Base-by-base conservation (phyloP, 129 eudicot genomes). In the Lonicera japonica region DNA sequence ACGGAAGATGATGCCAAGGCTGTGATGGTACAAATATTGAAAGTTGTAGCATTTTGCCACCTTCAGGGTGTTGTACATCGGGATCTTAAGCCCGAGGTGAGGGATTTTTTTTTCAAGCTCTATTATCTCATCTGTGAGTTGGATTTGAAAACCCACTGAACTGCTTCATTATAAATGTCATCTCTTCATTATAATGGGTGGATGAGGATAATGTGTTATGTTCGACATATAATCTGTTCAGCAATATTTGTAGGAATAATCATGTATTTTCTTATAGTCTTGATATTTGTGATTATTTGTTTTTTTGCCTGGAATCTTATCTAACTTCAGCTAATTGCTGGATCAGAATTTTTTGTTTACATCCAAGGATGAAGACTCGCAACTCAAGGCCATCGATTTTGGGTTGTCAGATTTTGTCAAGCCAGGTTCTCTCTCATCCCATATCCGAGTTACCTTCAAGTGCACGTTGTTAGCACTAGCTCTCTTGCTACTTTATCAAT, bases 21-120 rank as follows among this genome's bases (percentile, higher is more conserved):
- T 6, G 88, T 94, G 47, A 78, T 94, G 83, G 61, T 79, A 18
- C 99, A 94, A 66, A 88, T 94, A 70, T 65, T 94, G 12, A 94
- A 81, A 54, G 89, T 88, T 59, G 98, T 88, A 67, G 77, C 98
- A 21, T 92, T 85, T 75, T 94, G 96, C 76, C 99, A 94, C 82
- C 87, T 94, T 60, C 99, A 94, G 76, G 99, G 99, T 20, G 99
- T 94, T 38, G 99, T 94, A 16, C 99, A 94, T 72, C 92, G 96
- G 12, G 97, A 91, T 78, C 83, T 91, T 53, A 91, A 87, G 67
- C 97, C 96, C 11, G 97, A 91, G 97, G 97, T 87, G 54, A 67
- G 8, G 8, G 50, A 43, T 10, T 10, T 43, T 29, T n/a, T n/a
- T 29, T 29, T 29, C 36, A 29, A 29, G 36, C 36, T 29, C 36